These are phyloP conservation scores for Alternaria longipes DNA, from an alignment of 2,329 filamentous ascomycete species.

Conservation along the genomic window DNA sequence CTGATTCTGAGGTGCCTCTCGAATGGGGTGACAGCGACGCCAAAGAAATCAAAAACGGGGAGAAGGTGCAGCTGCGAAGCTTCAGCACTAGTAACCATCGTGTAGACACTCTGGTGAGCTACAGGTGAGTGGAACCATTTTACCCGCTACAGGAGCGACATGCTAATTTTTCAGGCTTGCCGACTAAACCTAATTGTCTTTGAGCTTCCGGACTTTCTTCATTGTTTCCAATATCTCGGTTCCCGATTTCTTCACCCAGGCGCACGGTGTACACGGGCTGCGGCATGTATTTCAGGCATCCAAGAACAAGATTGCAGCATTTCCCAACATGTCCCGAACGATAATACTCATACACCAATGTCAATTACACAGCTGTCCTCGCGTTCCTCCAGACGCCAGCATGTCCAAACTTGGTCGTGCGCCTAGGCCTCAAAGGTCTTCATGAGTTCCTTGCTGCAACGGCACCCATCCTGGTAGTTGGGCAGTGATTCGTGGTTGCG, in stretches of 20 bases:
- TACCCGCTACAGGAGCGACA: not conserved
- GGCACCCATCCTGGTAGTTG: not conserved
- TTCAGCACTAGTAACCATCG: constrained; percentile 96
- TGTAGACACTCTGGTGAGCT: constrained; percentile 95
- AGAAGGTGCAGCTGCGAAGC: constrained; percentile 93
- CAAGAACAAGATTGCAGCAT: not conserved
- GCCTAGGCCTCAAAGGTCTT: not conserved
- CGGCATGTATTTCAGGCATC: not conserved
- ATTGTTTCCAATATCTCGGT: not conserved
- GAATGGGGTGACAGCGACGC: constrained; percentile 99
- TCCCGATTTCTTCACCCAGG: not conserved
- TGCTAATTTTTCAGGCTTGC: constrained; percentile 35
- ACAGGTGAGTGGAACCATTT: constrained; percentile 61
- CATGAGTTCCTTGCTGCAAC: not conserved
- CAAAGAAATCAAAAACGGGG: constrained; percentile 93
- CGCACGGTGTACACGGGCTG: constrained; percentile 1
- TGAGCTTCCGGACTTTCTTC: not conserved
- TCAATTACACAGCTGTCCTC: not conserved
- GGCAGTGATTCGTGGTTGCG: not conserved
- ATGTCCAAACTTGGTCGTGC: not conserved
- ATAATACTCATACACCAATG: not conserved
- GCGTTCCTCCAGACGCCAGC: not conserved
- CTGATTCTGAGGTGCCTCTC: constrained; percentile 93
- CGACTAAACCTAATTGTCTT: constrained; percentile 22
- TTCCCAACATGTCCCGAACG: not conserved